These are phyloP conservation scores for Cytauxzoon felis DNA, from an alignment of 169 alveolate genomes.

Conservation along the genomic window DNA sequence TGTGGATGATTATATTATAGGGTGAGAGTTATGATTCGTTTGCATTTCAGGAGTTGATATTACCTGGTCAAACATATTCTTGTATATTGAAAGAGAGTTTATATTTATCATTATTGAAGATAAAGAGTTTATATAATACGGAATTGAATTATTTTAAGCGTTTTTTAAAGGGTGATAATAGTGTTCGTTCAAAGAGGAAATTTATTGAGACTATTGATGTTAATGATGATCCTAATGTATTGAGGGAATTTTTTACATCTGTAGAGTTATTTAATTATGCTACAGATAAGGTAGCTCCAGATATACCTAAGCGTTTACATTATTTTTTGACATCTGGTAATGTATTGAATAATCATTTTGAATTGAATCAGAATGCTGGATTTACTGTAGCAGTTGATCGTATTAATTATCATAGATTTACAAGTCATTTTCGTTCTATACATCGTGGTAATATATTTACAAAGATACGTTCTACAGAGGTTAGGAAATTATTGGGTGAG, in stretches of 20 bases:
- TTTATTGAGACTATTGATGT: conserved; percentile 4
- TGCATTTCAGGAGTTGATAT: conserved; percentile 79
- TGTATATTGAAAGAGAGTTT: conserved; percentile 77
- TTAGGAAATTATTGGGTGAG: conserved; percentile 97
- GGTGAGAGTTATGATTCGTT: conserved; percentile 76
- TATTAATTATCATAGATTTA: conserved; percentile 92
- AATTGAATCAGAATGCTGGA: conserved; percentile 90
- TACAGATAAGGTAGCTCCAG: conserved; percentile 53
- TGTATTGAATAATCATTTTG: conserved; percentile 75
- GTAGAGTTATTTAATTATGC: conserved; percentile 56
- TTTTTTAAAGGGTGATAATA: conserved; percentile 18
- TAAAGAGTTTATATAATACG: conserved; percentile 53
- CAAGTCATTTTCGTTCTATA: conserved; percentile 97
- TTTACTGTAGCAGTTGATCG: conserved; percentile 97
- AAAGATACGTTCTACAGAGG: conserved; percentile 92
- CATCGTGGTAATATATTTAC: conserved; percentile 99
- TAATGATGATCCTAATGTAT: conserved; percentile 18
- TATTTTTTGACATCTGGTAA: conserved; percentile 96
- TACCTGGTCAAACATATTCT: conserved; percentile 81
- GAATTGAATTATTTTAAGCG: conserved; percentile 43
- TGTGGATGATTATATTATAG: conserved; percentile 26
- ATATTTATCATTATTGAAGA: conserved; percentile 56
- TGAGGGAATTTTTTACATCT: conserved; percentile 18
- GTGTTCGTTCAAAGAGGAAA: conserved; percentile 3
- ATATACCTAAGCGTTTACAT: conserved; percentile 45